phyloP scores from a whole-genome alignment of 2,329 filamentous ascomycete species.

The Hypoxylon sp. region DNA sequence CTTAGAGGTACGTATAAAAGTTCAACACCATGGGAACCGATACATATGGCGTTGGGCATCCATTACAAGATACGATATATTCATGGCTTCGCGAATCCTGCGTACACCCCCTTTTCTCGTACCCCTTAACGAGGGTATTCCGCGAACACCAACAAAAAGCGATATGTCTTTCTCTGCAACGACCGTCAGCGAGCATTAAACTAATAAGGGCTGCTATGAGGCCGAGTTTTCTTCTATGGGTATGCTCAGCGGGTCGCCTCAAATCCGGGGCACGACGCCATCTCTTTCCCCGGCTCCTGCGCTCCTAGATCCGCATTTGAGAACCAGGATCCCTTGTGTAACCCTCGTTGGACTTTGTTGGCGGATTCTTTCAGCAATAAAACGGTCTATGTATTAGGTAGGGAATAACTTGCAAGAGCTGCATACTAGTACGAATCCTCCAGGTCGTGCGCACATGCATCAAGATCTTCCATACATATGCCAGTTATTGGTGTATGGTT shows the following conservation, averaged over 20 bases:
- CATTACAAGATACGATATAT: not conserved
- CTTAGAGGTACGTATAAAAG: not conserved
- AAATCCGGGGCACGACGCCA: constrained; percentile 33
- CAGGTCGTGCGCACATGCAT: constrained; percentile 10
- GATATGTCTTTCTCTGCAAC: constrained; percentile 1
- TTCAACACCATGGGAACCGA: not conserved
- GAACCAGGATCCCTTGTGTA: constrained; percentile 16
- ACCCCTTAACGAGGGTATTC: not conserved
- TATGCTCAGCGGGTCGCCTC: constrained; percentile 15
- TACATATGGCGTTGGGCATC: not conserved
- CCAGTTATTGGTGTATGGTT: constrained; percentile 6
- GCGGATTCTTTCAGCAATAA: constrained; percentile 8
- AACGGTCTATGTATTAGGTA: constrained; percentile 1
- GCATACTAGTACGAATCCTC: constrained; percentile 7
- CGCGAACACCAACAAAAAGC: not conserved
- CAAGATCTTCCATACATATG: constrained; percentile 14
- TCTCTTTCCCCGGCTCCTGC: constrained; percentile 25
- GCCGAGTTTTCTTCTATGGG: constrained; percentile 12
- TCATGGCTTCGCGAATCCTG: not conserved
- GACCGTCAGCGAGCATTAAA: constrained; percentile 1
- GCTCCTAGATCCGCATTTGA: constrained; percentile 1
- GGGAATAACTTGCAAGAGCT: constrained; percentile 18
- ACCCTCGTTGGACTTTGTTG: constrained; percentile 20
- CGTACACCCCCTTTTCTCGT: not conserved
- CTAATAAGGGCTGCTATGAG: constrained; percentile 25